phyloP scores from a whole-genome alignment of 768 basidiomycete genomes.

The Pleurotus tuoliensis region DNA sequence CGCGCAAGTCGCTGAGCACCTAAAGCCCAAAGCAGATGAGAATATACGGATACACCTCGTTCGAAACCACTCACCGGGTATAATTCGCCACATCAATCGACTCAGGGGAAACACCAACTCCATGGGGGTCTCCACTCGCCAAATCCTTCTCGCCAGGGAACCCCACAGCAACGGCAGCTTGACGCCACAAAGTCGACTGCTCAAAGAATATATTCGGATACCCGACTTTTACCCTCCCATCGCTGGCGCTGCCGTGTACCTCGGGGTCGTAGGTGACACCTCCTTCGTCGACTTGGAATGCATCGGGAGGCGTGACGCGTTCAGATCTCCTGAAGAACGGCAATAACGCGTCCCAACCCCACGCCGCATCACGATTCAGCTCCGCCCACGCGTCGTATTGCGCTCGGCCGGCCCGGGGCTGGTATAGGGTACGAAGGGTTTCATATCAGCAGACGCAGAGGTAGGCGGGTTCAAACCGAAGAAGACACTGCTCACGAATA shows the following conservation, averaged over 20 bases:
- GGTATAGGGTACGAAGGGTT: background rate
- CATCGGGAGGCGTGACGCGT: slow-evolving; percentile 46
- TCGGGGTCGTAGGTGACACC: slow-evolving; percentile 15
- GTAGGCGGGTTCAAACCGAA: background rate
- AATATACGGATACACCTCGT: too few species aligned
- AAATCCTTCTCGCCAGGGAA: slow-evolving; percentile 23
- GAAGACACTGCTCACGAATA: slow-evolving; percentile 20
- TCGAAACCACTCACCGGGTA: slow-evolving; percentile 18
- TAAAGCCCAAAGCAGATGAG: background rate
- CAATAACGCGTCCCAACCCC: slow-evolving; percentile 39
- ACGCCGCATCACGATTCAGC: slow-evolving; percentile 23
- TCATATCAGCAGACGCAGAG: background rate
- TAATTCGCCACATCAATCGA: slow-evolving; percentile 26
- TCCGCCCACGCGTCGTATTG: slow-evolving; percentile 32
- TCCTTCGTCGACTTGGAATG: slow-evolving; percentile 21
- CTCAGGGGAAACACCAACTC: slow-evolving; percentile 26
- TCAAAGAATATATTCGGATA: slow-evolving; percentile 28
- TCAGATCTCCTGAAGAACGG: slow-evolving; percentile 50
- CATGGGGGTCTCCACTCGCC: slow-evolving; percentile 21
- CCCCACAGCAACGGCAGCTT: slow-evolving; percentile 17
- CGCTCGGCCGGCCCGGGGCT: slow-evolving; percentile 26
- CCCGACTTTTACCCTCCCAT: slow-evolving; percentile 27
- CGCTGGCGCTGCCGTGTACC: slow-evolving; percentile 21
- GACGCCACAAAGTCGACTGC: slow-evolving; percentile 24
- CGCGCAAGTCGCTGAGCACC: slow-evolving; percentile 21